A percentile compares a stretch with the other conserved stretches of the same genome.
These are phyloP conservation scores for Fusarium sp. DNA, from an alignment of 2,329 filamentous ascomycete species.

Conservation along the genomic window DNA sequence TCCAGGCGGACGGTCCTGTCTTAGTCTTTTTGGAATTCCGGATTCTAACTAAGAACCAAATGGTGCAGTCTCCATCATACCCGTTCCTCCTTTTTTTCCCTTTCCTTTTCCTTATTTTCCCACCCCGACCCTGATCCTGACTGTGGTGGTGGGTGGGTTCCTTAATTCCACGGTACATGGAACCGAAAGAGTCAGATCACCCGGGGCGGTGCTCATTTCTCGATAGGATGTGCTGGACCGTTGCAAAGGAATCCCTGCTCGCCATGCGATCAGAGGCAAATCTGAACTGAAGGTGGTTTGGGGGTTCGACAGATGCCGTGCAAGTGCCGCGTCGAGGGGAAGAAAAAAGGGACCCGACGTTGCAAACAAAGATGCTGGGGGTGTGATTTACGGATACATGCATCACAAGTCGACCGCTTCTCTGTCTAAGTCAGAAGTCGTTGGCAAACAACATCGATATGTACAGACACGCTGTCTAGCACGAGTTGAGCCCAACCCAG, in stretches of 20 bases:
- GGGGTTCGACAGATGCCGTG: conserved; percentile 26
- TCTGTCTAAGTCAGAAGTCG: conserved; percentile 19
- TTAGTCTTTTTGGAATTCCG: conserved; percentile 29
- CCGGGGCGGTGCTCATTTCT: conserved; percentile 10
- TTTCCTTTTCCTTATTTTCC: not conserved
- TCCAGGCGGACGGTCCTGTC: conserved; percentile 40
- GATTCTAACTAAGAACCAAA: conserved; percentile 2
- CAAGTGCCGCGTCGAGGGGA: conserved; percentile 23
- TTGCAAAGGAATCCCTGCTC: conserved; percentile 24
- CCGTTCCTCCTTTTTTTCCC: conserved; percentile 20
- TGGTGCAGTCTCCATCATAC: not conserved
- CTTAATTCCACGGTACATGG: conserved; percentile 15
- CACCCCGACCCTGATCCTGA: conserved; percentile 4
- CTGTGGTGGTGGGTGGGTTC: not conserved
- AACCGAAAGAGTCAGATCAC: conserved; percentile 35
- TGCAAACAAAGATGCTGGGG: not conserved
- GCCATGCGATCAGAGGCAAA: conserved; percentile 28
- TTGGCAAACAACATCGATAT: conserved; percentile 9
- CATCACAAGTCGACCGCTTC: not conserved
- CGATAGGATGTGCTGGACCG: conserved; percentile 13
- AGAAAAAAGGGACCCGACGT: not conserved
- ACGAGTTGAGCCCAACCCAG: conserved; percentile 4
- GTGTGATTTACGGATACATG: not conserved
- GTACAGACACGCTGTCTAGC: conserved; percentile 12
- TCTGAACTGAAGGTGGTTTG: conserved; percentile 11